Base-by-base conservation (phyloP, 805 yeast species). In the Metschnikowia santaceciliae region DNA sequence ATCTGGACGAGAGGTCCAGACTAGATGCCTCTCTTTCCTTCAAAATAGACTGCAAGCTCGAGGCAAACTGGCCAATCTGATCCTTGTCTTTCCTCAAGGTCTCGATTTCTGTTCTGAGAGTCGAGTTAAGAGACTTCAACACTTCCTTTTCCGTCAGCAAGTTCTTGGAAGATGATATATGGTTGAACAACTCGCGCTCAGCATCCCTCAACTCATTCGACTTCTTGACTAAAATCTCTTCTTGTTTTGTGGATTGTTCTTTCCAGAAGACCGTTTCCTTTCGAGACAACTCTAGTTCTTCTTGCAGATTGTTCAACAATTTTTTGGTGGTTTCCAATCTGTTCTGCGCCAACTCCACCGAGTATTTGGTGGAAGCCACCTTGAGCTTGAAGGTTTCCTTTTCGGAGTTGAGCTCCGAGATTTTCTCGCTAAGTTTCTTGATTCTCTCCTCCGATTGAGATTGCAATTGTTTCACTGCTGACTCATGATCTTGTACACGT, bases 41-140 rank as follows among this genome's bases (percentile, higher is more conserved):
- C 50, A 82, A 81, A 37, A 81, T 61, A 2, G 81, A 61, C 64
- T 88, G 92, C 42, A 88, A 67, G 58, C 78, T 84, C 6, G 78
- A 64, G 8, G 87, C 75, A 51, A 83, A 71, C 3, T 79, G 75
- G 56, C 78, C 83, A 38, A 88, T 68, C 47, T 80, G 76, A 5
- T 76, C 65, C 58, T 80, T 82, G 61, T 90, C 96, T 2, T 76
- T 75, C 42, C 75, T 68, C 49, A 87, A 66, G 30, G 72, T 76
- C 6, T 69, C 67, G 39, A 82, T 74, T 54, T 86, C 89, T 13
- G 69, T 68, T 32, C 76, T 69, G 32, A 87, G 64, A 10, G 85
- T 70, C 15, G 68, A 64, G 55, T 82, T 84, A 13, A 77, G 59
- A 0, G 79, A 60, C 37, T 71, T 66, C 74, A 82, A 75, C 39